Evolutionary conservation across 139 green algal genomes (phyloP), one percentile per base, ranked within the genome.

Genomic region (Chlamydomonas sp.): DNA sequence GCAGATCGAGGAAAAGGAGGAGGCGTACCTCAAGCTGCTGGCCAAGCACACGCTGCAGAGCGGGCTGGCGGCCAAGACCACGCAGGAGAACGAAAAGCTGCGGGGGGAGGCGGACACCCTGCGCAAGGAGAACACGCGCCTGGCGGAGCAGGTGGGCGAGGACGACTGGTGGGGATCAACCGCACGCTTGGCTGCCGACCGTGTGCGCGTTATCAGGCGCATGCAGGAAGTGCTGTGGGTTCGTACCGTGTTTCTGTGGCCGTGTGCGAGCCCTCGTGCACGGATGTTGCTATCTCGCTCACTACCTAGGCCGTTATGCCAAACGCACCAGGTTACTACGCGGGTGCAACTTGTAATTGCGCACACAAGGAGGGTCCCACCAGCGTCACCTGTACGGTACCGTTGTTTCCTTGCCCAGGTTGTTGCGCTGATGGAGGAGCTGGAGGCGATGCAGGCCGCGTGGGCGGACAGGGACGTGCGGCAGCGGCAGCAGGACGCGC

Each of bases 11-110:
- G 88, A 91, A 78, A 83, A 84, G 77, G 88, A 91, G 57, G 88
- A 91, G 63, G 66, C 79, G 16, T 91, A 89, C 83, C 82, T 91
- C 63, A 87, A 86, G 88, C 76, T 92, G 80, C 75, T 92, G 16
- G 85, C 85, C 75, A 92, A 92, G 80, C 85, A 90, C 85, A 92
- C 89, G 58, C 73, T 92, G 68, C 83, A 91, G 79, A 59, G 18
- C 3, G 88, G 88, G 0, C 68, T 91, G 15, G 71, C 63, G 78
- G 74, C 80, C 78, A 91, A 91, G 84, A 89, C 88, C 10, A n/a
- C 71, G 6, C 74, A 86, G 71, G 79, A 82, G 62, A 72, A 90
- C 62, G 79, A 90, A 5, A 15, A 61, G n/a, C 79, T 90, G 71
- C 20, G 67, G 2, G 80, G 67, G 31, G 73, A 83, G 79, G 74